Conservation (phyloP, 345 rosid species). For the Arabidopsis suecica region DNA sequence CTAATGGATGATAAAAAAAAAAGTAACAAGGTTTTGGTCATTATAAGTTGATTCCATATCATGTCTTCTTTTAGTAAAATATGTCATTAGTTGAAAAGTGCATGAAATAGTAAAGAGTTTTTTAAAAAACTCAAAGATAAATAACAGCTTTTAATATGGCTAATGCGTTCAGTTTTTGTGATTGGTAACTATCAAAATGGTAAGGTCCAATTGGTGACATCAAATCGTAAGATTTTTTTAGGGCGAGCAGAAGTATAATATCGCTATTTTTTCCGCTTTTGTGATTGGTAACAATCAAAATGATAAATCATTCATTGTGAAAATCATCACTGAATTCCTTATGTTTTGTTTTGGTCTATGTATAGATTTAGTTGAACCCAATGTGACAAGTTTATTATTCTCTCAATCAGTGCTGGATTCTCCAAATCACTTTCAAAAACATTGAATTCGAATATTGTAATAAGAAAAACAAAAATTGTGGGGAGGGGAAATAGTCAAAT, state of each 20-base stretch:
- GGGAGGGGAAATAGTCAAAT: conserved; percentile 11
- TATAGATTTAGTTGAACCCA: neutral
- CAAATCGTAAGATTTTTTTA: no score
- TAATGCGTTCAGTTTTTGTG: neutral
- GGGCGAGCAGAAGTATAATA: neutral
- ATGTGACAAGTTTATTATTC: neutral
- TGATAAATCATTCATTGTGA: neutral
- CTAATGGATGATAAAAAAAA: neutral
- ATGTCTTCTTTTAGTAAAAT: neutral
- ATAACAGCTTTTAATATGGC: neutral
- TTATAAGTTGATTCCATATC: neutral
- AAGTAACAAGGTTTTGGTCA: neutral
- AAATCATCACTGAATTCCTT: neutral
- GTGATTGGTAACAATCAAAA: neutral
- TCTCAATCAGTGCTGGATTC: neutral
- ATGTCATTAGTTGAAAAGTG: neutral
- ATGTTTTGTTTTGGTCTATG: neutral
- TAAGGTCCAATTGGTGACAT: neutral
- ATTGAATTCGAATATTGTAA: neutral
- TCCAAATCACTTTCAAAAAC: conserved; percentile 14
- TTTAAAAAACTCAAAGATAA: neutral
- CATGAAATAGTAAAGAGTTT: neutral
- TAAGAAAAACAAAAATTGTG: neutral
- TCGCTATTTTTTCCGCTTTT: neutral
- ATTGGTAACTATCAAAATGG: neutral